Percentiles rank a stretch among this genome's conserved stretches.
phyloP scores from a whole-genome alignment of 192 early-diverging fungal genomes.

The Umbelopsis sp. region DNA sequence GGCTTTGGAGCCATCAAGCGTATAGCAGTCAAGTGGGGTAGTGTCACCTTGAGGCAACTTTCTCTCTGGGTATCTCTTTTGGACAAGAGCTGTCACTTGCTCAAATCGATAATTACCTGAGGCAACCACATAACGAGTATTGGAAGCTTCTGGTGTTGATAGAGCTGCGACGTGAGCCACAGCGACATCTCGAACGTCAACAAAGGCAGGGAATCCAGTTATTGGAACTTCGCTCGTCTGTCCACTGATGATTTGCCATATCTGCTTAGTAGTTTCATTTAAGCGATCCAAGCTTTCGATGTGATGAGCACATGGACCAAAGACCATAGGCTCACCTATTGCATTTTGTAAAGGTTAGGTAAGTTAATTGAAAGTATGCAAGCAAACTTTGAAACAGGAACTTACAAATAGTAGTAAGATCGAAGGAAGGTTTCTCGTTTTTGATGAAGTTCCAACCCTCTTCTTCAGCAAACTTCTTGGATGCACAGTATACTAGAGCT shows the following conservation, averaged over 20 bases:
- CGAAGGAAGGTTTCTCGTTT: not conserved
- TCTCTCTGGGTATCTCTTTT: not conserved
- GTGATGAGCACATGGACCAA: not conserved
- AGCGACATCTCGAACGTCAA: not conserved
- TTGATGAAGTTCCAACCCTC: not conserved
- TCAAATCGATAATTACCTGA: not conserved
- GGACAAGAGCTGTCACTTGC: not conserved
- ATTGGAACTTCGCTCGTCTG: not conserved
- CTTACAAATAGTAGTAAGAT: slow-evolving; percentile 2
- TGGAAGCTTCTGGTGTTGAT: not conserved
- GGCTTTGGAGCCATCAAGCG: not conserved
- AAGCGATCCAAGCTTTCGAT: not conserved
- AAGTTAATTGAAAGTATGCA: not conserved
- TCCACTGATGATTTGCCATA: slow-evolving; percentile 4
- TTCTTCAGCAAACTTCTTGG: slow-evolving; percentile 3
- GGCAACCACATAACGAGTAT: not conserved
- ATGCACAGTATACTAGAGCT: not conserved
- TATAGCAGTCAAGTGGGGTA: not conserved
- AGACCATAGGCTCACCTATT: not conserved
- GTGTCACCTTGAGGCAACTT: not conserved
- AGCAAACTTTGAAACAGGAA: not conserved
- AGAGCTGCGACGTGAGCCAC: not conserved
- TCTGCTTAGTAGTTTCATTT: not conserved
- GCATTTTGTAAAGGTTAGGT: too few species aligned
- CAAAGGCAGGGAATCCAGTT: not conserved